These are phyloP conservation scores for Tympanopsis confertula DNA, from an alignment of 2,329 filamentous ascomycete genomes.

Conservation along the genomic window DNA sequence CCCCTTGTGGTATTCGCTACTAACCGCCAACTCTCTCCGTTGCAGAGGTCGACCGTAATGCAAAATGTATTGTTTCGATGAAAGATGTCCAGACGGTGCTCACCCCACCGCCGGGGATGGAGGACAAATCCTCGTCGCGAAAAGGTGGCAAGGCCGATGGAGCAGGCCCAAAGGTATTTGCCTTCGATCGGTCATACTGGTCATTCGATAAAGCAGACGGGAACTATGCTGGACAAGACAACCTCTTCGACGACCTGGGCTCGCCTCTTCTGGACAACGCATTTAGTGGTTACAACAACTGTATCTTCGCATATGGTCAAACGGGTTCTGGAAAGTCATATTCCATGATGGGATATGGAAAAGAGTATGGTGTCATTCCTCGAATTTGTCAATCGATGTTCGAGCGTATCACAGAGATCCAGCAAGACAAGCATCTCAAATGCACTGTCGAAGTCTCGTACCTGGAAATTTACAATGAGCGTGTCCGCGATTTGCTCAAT, in stretches of 20 bases:
- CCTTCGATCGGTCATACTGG: constrained; percentile 97
- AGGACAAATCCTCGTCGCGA: constrained; percentile 14
- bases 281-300: constrained; percentile 97
- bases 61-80: constrained; percentile 98
- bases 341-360: constrained; percentile 99
- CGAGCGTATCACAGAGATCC: constrained; percentile 62
- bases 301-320: constrained; percentile 97
- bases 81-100: constrained; percentile 84
- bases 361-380: constrained; percentile 90
- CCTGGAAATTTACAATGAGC: constrained; percentile 97
- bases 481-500: constrained; percentile 89
- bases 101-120: constrained; percentile 53
- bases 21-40: no score
- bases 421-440: constrained; percentile 62
- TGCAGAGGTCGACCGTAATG: constrained; percentile 77
- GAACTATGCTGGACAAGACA: constrained; percentile 80
- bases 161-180: constrained; percentile 76
- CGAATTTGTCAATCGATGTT: constrained; percentile 98
- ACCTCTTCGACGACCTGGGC: constrained; percentile 80
- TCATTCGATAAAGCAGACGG: constrained; percentile 68
- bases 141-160: constrained; percentile 42
- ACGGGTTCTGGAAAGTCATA: constrained; percentile 98
- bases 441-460: constrained; percentile 98
- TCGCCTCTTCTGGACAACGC: constrained; percentile 91
- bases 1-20: no score